A percentile compares a stretch with the other conserved stretches of the same genome.
Evolutionary conservation across 352 stramenopile genomes (phyloP).

Genomic region (Phytophthora boehmeriae): DNA sequence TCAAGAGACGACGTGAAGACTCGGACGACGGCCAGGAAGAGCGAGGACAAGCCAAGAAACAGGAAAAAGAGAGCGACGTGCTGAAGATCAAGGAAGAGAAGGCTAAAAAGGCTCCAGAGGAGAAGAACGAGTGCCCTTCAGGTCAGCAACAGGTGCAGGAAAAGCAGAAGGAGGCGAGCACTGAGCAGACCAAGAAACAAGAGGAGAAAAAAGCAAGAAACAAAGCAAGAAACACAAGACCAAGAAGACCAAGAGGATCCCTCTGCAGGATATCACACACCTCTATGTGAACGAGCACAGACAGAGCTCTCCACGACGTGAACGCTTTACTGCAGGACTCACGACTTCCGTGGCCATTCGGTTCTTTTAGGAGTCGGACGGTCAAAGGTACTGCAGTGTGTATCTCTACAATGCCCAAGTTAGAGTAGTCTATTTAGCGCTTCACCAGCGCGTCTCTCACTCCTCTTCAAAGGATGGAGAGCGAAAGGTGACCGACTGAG

Average conservation of each 20-base stretch:
- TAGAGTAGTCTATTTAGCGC: conserved; percentile 39
- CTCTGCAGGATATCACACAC: conserved; percentile 73
- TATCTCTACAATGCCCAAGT: conserved; percentile 6
- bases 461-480: conserved; percentile 7
- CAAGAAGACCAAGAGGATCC: conserved; percentile 45
- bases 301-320: conserved; percentile 20
- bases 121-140: no score
- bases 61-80: not conserved
- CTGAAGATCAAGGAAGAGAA: conserved; percentile 9
- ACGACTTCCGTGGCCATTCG: conserved; percentile 55
- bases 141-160: conserved; percentile 20
- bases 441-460: conserved; percentile 11
- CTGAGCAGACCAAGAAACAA: conserved; percentile 28
- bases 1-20: conserved; percentile 1
- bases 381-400: not conserved
- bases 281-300: conserved; percentile 53
- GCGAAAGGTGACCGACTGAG: not conserved
- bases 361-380: conserved; percentile 44
- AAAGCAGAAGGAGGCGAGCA: conserved; percentile 29
- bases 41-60: conserved; percentile 6
- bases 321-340: conserved; percentile 28
- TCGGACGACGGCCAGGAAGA: conserved; percentile 4
- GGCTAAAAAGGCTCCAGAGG: conserved; percentile 8
- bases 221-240: conserved; percentile 21
- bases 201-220: conserved; percentile 25